Evolutionary conservation across 2,329 filamentous ascomycete species (phyloP).

Genomic region (Sclerotinia glacialis): DNA sequence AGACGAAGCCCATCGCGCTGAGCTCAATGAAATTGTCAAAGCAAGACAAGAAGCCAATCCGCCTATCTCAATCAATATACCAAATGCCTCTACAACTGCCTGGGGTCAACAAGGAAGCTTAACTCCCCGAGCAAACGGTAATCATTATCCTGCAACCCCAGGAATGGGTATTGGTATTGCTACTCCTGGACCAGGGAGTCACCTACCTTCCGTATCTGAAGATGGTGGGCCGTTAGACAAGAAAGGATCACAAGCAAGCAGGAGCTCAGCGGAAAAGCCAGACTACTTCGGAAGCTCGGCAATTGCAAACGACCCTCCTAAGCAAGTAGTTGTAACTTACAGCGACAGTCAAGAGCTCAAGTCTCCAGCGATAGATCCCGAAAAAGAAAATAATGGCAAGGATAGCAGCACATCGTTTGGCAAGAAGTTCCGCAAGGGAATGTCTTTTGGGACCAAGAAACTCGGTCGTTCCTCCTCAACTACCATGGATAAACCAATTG

Average conservation of each 20-base stretch:
- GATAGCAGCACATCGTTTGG: constrained; percentile 65
- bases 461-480: constrained; percentile 66
- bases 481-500: constrained; percentile 67
- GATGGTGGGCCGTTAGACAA: constrained; percentile 53
- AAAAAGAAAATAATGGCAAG: constrained; percentile 59
- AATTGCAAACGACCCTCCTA: constrained; percentile 48
- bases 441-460: constrained; percentile 81
- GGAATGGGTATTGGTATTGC: constrained; percentile 76
- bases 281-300: constrained; percentile 74
- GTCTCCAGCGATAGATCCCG: constrained; percentile 46
- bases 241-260: constrained; percentile 53
- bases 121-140: constrained; percentile 65
- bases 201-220: constrained; percentile 50
- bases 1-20: constrained; percentile 70
- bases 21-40: constrained; percentile 61
- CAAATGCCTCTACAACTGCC: constrained; percentile 41
- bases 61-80: constrained; percentile 60
- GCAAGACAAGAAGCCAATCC: constrained; percentile 53
- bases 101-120: constrained; percentile 46
- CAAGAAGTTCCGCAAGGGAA: constrained; percentile 72
- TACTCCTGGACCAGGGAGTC: constrained; percentile 53
- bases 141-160: constrained; percentile 56
- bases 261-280: constrained; percentile 58
- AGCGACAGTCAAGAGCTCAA: constrained; percentile 44
- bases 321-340: constrained; percentile 47